These are phyloP conservation scores for Parafenestella ontariensis DNA, from an alignment of 2,329 filamentous ascomycete species.

Conservation along the genomic window DNA sequence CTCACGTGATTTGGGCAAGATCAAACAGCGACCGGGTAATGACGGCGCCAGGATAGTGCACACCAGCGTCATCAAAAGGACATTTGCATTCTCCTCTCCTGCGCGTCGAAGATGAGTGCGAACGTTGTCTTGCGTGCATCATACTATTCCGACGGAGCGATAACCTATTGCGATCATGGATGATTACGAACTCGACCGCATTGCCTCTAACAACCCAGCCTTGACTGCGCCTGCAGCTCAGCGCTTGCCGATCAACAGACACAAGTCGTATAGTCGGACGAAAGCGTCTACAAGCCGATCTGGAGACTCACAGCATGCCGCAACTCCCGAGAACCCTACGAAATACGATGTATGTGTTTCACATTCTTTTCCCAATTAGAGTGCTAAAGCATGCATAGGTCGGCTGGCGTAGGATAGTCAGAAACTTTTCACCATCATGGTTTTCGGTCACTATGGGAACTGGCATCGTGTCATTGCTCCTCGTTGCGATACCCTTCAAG, in stretches of 20 bases:
- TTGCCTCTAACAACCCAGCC: slow-evolving; percentile 38
- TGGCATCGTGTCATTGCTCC: slow-evolving; percentile 69
- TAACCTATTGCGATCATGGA: slow-evolving; percentile 28
- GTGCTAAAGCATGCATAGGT: slow-evolving; percentile 19
- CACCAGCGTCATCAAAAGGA: slow-evolving; percentile 1
- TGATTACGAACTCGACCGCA: slow-evolving; percentile 35
- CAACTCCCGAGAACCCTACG: slow-evolving; percentile 12
- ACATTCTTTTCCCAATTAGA: background rate
- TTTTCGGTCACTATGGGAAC: slow-evolving; percentile 65
- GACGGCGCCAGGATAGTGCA: slow-evolving; percentile 1
- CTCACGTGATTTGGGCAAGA: background rate
- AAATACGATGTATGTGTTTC: slow-evolving; percentile 36
- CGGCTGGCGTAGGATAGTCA: slow-evolving; percentile 46
- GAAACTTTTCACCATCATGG: slow-evolving; percentile 49
- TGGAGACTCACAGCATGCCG: slow-evolving; percentile 1
- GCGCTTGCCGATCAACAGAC: slow-evolving; percentile 17
- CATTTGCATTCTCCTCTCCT: background rate
- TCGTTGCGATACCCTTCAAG: slow-evolving; percentile 69
- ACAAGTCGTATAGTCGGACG: slow-evolving; percentile 16
- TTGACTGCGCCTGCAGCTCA: slow-evolving; percentile 31
- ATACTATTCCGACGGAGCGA: background rate
- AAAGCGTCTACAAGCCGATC: slow-evolving; percentile 7
- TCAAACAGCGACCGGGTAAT: slow-evolving; percentile 2
- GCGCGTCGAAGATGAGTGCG: background rate
- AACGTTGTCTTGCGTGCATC: background rate